These are phyloP conservation scores for Suillus tomentosus DNA, from an alignment of 768 basidiomycete species.

Conservation along the genomic window DNA sequence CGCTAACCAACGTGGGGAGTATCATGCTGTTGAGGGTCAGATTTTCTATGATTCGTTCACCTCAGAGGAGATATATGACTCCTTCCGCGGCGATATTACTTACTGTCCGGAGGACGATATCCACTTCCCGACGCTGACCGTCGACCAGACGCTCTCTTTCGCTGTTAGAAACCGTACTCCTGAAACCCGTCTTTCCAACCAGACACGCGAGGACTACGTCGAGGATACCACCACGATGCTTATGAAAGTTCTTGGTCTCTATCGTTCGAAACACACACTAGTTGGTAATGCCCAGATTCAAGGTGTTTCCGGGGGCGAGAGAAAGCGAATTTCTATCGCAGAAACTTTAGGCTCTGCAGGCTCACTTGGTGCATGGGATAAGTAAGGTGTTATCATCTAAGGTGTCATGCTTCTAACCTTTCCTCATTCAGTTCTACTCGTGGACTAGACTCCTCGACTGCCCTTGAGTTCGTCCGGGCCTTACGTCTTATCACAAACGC, in stretches of 20 bases:
- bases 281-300: constrained; percentile 85
- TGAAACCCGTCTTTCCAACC: constrained; percentile 45
- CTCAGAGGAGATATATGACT: constrained; percentile 59
- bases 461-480: constrained; percentile 71
- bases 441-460: constrained; percentile 71
- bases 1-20: constrained; percentile 76
- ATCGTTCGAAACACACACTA: constrained; percentile 67
- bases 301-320: constrained; percentile 76
- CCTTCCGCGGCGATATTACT: constrained; percentile 77
- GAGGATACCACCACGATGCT: constrained; percentile 44
- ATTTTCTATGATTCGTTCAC: constrained; percentile 77
- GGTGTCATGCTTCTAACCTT: neutral
- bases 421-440: constrained; percentile 71
- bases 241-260: constrained; percentile 74
- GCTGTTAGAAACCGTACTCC: constrained; percentile 72
- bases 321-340: constrained; percentile 81
- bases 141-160: constrained; percentile 72
- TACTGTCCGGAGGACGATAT: constrained; percentile 86
- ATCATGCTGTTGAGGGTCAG: constrained; percentile 64
- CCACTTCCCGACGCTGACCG: constrained; percentile 83
- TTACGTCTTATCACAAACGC: constrained; percentile 69
- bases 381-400: neutral
- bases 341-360: constrained; percentile 62
- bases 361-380: neutral
- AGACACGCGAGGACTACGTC: constrained; percentile 38